phyloP scores from a whole-genome alignment of 2,329 filamentous ascomycete species.

The Hypomyces perniciosus region DNA sequence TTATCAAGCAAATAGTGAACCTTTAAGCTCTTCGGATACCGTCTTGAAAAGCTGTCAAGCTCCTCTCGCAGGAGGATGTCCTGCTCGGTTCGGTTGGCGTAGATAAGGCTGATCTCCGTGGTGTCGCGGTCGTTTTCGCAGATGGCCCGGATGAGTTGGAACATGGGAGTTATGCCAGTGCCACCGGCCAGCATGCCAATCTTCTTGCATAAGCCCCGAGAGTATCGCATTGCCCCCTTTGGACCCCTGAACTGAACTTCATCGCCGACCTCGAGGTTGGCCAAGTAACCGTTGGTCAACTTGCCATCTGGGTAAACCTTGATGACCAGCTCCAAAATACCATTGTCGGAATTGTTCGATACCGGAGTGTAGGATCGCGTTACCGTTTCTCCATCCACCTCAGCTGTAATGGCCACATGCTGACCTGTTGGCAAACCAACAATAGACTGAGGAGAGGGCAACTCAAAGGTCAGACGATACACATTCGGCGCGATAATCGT shows the following conservation, averaged over 20 bases:
- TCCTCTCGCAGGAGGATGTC: constrained; percentile 55
- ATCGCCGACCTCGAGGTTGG: constrained; percentile 42
- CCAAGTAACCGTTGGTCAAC: constrained; percentile 44
- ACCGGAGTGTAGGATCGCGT: constrained; percentile 49
- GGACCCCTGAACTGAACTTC: constrained; percentile 48
- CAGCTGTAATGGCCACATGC: constrained; percentile 47
- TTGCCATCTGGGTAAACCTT: constrained; percentile 45
- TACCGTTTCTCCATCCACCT: constrained; percentile 39
- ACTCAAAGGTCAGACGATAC: constrained; percentile 41
- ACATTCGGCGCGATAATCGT: constrained; percentile 36
- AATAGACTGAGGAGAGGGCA: constrained; percentile 38
- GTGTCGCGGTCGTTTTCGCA: constrained; percentile 54
- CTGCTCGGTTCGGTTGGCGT: constrained; percentile 51
- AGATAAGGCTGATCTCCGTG: constrained; percentile 52
- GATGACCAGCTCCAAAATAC: constrained; percentile 44
- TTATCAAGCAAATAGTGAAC: constrained; percentile 50
- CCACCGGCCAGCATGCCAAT: constrained; percentile 27
- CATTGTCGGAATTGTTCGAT: constrained; percentile 44
- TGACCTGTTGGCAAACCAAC: constrained; percentile 53
- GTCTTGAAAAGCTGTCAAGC: constrained; percentile 46
- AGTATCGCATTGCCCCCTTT: constrained; percentile 51
- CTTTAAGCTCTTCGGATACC: constrained; percentile 48
- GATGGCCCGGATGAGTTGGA: constrained; percentile 56
- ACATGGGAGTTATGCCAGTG: constrained; percentile 31
- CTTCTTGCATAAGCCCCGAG: constrained; percentile 29